Evolutionary conservation across 78 protist species (phyloP).

Genomic region (Corallochytrium limacisporum): DNA sequence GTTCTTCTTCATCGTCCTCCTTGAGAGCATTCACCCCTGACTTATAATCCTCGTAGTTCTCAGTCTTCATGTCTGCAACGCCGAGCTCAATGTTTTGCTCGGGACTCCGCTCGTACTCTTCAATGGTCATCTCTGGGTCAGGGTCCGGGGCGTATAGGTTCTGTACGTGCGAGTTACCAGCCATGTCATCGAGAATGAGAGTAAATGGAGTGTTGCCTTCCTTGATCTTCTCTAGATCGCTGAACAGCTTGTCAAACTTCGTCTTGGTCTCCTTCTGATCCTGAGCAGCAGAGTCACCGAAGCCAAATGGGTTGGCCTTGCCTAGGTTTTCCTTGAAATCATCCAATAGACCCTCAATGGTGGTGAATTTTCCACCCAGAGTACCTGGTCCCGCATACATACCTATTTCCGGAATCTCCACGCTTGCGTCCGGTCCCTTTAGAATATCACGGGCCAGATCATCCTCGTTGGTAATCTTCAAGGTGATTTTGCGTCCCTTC

Average conservation of each 20-base stretch:
- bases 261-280: neutral
- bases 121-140: neutral
- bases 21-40: too few relatives aligned
- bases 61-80: neutral
- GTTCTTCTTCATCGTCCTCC: too few relatives aligned
- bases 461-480: conserved; percentile 33
- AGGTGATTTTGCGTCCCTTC: neutral
- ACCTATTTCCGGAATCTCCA: neutral
- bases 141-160: conserved; percentile 2
- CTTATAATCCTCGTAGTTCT: neutral
- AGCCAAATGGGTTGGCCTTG: neutral
- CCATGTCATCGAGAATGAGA: neutral
- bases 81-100: neutral
- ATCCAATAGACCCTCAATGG: neutral
- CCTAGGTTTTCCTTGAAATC: neutral
- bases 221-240: neutral
- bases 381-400: neutral
- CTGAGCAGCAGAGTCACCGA: neutral
- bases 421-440: conserved; percentile 28
- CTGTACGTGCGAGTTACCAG: neutral
- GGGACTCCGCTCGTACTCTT: neutral
- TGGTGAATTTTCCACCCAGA: neutral
- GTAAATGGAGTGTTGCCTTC: neutral
- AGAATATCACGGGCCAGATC: conserved; percentile 69
- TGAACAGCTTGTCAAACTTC: neutral